These are phyloP conservation scores for Kwoniella mangroviensis DNA, from an alignment of 768 basidiomycete species.

Conservation along the genomic window DNA sequence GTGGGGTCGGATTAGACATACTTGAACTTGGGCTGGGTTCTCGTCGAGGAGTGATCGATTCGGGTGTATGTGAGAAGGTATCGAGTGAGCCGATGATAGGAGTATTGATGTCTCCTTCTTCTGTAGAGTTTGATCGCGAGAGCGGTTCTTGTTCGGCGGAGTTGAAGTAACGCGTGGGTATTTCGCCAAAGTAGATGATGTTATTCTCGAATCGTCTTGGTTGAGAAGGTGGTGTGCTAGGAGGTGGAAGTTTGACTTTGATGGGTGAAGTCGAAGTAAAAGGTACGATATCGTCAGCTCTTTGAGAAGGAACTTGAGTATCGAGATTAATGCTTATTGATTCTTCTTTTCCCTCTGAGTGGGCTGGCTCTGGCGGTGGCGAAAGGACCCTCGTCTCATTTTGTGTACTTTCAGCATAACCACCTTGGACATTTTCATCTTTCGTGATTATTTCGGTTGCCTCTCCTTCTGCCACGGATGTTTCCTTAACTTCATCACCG, in stretches of 20 bases:
- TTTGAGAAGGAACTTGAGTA: background rate
- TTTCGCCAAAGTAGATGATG: constrained; percentile 1
- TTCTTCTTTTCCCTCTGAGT: too few species aligned
- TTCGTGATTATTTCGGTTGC: background rate
- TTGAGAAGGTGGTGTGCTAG: background rate
- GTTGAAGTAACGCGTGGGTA: background rate
- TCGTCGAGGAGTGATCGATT: background rate
- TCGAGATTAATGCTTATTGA: background rate
- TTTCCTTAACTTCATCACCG: background rate
- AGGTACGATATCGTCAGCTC: background rate
- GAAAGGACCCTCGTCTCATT: background rate
- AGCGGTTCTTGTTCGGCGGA: background rate
- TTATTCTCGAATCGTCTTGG: background rate
- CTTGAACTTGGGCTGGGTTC: background rate
- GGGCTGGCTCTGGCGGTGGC: too few species aligned
- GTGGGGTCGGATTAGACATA: constrained; percentile 2
- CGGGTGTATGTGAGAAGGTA: background rate
- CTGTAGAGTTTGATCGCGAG: constrained; percentile 3
- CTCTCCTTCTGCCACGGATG: background rate
- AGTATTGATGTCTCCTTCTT: too few species aligned
- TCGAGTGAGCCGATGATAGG: background rate
- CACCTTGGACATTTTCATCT: background rate
- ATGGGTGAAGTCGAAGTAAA: background rate
- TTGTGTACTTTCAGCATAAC: background rate
- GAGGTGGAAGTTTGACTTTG: constrained; percentile 3